Percentiles rank a stretch among this genome's conserved stretches.
These are phyloP conservation scores for Neurospora hispaniola DNA, from an alignment of 495 filamentous ascomycete genomes.

Conservation along the genomic window DNA sequence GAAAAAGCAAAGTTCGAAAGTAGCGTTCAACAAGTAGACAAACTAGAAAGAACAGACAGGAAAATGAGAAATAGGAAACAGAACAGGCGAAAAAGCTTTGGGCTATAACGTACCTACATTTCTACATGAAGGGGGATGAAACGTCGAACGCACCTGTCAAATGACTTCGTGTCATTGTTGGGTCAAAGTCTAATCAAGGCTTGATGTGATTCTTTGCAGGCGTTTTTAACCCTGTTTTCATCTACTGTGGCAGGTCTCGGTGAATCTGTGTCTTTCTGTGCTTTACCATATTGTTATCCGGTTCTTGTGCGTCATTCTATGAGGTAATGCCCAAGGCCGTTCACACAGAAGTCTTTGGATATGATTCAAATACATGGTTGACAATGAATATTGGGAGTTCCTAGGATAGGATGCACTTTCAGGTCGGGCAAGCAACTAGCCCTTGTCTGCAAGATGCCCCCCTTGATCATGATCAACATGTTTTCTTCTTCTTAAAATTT, in stretches of 20 bases:
- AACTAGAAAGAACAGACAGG: background rate
- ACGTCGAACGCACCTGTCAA: background rate
- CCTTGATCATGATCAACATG: background rate
- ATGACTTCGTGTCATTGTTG: background rate
- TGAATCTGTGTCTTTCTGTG: background rate
- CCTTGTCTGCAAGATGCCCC: background rate
- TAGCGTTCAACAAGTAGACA: background rate
- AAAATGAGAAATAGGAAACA: background rate
- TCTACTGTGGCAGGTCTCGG: background rate
- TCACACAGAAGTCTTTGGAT: background rate
- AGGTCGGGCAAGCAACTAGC: too few relatives aligned
- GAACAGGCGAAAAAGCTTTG: background rate
- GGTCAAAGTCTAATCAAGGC: background rate
- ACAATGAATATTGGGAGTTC: too few relatives aligned
- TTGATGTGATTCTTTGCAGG: background rate
- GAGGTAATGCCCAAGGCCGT: background rate
- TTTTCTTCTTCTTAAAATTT: background rate
- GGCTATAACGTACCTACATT: background rate
- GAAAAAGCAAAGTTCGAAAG: background rate
- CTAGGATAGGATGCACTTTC: too few relatives aligned
- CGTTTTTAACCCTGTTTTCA: background rate
- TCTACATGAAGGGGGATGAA: background rate
- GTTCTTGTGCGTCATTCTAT: background rate
- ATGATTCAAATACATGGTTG: too few relatives aligned
- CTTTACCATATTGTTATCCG: background rate